phyloP scores from a whole-genome alignment of 169 alveolate species.

The Cryptosporidium ryanae region DNA sequence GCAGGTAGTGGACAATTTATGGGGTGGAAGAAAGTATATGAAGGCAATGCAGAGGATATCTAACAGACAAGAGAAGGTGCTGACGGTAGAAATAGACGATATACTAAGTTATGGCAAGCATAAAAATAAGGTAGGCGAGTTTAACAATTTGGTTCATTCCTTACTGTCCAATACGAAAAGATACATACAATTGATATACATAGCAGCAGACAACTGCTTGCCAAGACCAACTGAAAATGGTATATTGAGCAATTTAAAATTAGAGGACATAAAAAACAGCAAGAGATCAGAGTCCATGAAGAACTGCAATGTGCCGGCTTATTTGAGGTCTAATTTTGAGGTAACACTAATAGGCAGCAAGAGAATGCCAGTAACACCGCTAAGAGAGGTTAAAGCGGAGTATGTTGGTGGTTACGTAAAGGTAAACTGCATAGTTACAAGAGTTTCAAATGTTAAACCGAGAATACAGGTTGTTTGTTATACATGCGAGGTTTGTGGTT shows the following conservation, averaged over 20 bases:
- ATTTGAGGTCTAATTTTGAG: constrained; percentile 79
- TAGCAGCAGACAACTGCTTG: constrained; percentile 62
- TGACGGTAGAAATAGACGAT: constrained; percentile 56
- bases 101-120: constrained; percentile 41
- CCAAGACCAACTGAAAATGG: constrained; percentile 12
- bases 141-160: constrained; percentile 45
- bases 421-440: constrained; percentile 90
- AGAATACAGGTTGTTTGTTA: constrained; percentile 92
- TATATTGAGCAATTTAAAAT: constrained; percentile 1
- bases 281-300: constrained; percentile 80
- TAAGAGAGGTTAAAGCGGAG: constrained; percentile 91
- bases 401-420: constrained; percentile 89
- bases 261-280: constrained; percentile 48
- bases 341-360: constrained; percentile 81
- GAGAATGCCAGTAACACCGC: constrained; percentile 82
- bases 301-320: constrained; percentile 85
- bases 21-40: constrained; percentile 69
- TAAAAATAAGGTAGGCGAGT: constrained; percentile 44
- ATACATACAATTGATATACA: constrained; percentile 73
- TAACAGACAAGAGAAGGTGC: constrained; percentile 6
- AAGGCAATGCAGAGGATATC: constrained; percentile 54
- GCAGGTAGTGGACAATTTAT: constrained; percentile 3
- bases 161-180: constrained; percentile 67
- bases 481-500: constrained; percentile 96
- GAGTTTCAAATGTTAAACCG: constrained; percentile 93